phyloP scores from a whole-genome alignment of 176 grass and related monocot species.

The Alopecurus myosuroides region DNA sequence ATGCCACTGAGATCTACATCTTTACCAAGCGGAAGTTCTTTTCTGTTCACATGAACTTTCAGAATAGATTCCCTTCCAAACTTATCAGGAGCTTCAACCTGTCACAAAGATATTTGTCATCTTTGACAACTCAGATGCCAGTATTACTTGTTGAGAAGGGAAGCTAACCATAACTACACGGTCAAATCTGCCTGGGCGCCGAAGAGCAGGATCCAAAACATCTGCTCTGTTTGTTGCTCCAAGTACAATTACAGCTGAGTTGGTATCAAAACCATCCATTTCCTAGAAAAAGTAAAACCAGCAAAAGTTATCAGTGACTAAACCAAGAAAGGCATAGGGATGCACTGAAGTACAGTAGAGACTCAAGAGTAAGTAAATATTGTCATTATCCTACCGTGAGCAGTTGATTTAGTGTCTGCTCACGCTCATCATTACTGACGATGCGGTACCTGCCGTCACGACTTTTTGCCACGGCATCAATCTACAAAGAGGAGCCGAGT shows the following conservation, averaged over 20 bases:
- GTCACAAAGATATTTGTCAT: constrained; percentile 20
- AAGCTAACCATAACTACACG: constrained; percentile 87
- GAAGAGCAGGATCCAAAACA: constrained; percentile 91
- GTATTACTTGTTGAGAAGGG: not conserved
- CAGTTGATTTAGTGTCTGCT: constrained; percentile 96
- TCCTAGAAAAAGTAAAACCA: constrained; percentile 44
- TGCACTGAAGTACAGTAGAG: not conserved
- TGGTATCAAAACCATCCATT: constrained; percentile 99
- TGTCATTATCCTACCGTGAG: constrained; percentile 63
- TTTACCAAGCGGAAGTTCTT: constrained; percentile 83
- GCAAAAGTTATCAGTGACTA: constrained; percentile 16
- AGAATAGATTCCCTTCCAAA: constrained; percentile 91
- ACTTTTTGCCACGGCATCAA: constrained; percentile 98
- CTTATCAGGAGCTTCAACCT: constrained; percentile 98
- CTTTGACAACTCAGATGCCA: constrained; percentile 11
- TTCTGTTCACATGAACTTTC: constrained; percentile 84
- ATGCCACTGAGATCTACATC: constrained; percentile 90
- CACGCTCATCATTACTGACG: constrained; percentile 96
- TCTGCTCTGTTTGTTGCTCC: constrained; percentile 97
- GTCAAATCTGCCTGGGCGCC: constrained; percentile 97
- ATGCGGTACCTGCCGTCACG: constrained; percentile 88
- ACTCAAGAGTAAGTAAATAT: constrained; percentile 7
- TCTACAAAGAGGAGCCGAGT: constrained; percentile 39
- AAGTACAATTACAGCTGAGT: constrained; percentile 93
- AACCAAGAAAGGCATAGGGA: constrained; percentile 4